These are phyloP conservation scores for Blastocystis sp. DNA, from an alignment of 352 stramenopile genomes.

Conservation along the genomic window DNA sequence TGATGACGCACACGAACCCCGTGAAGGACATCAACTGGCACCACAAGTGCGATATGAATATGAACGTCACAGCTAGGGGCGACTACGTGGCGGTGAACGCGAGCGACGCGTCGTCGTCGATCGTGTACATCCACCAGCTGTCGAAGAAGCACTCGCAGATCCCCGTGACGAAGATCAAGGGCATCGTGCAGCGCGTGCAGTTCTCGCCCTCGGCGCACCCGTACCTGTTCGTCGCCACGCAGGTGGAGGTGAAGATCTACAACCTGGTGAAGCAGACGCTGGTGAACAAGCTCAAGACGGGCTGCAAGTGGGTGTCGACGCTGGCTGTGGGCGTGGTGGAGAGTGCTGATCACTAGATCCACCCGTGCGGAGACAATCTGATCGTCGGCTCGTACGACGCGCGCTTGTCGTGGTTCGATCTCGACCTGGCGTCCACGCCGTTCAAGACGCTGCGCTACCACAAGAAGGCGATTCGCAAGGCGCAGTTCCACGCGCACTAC, in stretches of 20 bases:
- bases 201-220: conserved; percentile 96
- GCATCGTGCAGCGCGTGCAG: conserved; percentile 88
- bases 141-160: conserved; percentile 93
- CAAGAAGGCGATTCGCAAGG: conserved; percentile 91
- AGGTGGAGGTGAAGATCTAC: conserved; percentile 96
- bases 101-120: conserved; percentile 78
- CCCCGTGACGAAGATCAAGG: conserved; percentile 92
- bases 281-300: conserved; percentile 95
- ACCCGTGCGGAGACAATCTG: conserved; percentile 97
- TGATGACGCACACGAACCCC: conserved; percentile 6
- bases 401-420: conserved; percentile 97
- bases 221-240: conserved; percentile 99
- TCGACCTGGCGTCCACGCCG: conserved; percentile 93
- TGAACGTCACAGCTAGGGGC: conserved; percentile 77
- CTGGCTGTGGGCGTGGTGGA: conserved; percentile 81
- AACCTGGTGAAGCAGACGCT: conserved; percentile 95
- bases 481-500: conserved; percentile 90
- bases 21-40: conserved; percentile 91
- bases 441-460: conserved; percentile 99
- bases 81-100: conserved; percentile 96
- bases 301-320: conserved; percentile 97
- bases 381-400: conserved; percentile 96
- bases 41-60: conserved; percentile 80
- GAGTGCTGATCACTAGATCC: conserved; percentile 78
- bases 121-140: conserved; percentile 97